Evolutionary conservation across 2,329 filamentous ascomycete species (phyloP).

Genomic region (Neospermospora avenae): DNA sequence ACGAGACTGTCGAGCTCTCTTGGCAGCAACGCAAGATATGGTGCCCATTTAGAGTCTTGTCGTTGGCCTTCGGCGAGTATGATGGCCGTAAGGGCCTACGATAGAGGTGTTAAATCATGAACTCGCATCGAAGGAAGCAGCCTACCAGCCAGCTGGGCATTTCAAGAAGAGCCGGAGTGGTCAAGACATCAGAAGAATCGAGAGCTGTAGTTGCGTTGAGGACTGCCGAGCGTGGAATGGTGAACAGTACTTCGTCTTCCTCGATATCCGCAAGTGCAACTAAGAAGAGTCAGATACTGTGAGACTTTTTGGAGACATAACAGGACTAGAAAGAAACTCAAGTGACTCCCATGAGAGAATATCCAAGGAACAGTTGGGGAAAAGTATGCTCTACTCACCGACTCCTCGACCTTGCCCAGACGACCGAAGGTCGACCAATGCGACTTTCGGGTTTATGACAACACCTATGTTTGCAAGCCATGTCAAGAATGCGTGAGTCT

Average conservation of each 20-base stretch:
- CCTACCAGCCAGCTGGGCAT: conserved; percentile 46
- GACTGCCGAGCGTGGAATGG: conserved; percentile 56
- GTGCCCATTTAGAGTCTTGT: conserved; percentile 37
- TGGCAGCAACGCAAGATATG: conserved; percentile 62
- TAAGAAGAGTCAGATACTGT: conserved; percentile 32
- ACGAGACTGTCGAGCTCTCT: conserved; percentile 62
- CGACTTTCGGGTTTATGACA: conserved; percentile 54
- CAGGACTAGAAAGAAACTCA: neutral
- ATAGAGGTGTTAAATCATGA: conserved; percentile 11
- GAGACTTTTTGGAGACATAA: neutral
- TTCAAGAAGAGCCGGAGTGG: conserved; percentile 36
- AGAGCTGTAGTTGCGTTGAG: conserved; percentile 58
- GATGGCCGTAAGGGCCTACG: conserved; percentile 30
- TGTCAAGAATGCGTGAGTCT: conserved; percentile 49
- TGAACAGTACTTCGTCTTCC: conserved; percentile 63
- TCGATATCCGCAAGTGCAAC: conserved; percentile 55
- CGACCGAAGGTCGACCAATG: conserved; percentile 53
- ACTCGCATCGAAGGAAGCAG: neutral
- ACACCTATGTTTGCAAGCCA: conserved; percentile 55
- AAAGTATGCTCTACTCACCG: conserved; percentile 45
- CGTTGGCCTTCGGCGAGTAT: conserved; percentile 27
- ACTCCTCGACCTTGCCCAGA: conserved; percentile 59
- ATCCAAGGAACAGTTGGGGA: neutral
- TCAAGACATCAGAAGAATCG: conserved; percentile 41
- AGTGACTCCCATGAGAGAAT: neutral